Evolutionary conservation across 768 basidiomycete genomes (phyloP), one percentile per base, ranked within the genome.

Genomic region (Boletus vinaceobasis): DNA sequence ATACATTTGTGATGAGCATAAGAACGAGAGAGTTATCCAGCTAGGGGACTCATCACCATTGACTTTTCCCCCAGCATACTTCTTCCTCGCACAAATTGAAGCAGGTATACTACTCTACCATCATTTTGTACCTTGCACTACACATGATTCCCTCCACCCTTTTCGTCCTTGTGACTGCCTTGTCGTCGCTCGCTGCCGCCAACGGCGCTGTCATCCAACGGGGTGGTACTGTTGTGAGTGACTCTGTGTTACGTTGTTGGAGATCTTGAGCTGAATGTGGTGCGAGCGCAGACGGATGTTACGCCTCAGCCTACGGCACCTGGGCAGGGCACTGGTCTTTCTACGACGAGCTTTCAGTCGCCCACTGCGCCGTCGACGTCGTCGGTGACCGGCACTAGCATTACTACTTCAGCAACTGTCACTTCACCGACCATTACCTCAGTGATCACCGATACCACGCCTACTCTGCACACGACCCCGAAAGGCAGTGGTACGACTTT

Each of bases 191-290:
- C 23, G 45, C 23, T 15, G 45, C 46, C 14, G 55, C 37, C 35
- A 65, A 57, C 5, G 64, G 66, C 3, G 65, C 43, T 8, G 26
- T 63, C 35, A 2, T 68, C 10, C 40, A 54, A 4, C 66, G 65
- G 1, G 45, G 61, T 33, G 63, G 39, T 0, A 64, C 39, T 1
- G 42, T 43, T 36, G 65, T 66, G 23, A 65, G 65, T 54, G 2
- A 46, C 6, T 10, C 2, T 33, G 5, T 7, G 1, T 35, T 26
- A 15, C 5, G 29, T 0, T 23, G 13, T 3, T 0, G 2, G 6
- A 13, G 21, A 23, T 2, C 0, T 3, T 14, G 4, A n/a, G 17
- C 21, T 48, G 5, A 56, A 13, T 5, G 19, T 23, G 1, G 1
- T 0, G 1, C 23, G 23, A 8, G 29, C 8, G 23, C 1, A 61